Base-by-base conservation (phyloP, 2,329 filamentous ascomycete genomes). In the Ustulina deusta region DNA sequence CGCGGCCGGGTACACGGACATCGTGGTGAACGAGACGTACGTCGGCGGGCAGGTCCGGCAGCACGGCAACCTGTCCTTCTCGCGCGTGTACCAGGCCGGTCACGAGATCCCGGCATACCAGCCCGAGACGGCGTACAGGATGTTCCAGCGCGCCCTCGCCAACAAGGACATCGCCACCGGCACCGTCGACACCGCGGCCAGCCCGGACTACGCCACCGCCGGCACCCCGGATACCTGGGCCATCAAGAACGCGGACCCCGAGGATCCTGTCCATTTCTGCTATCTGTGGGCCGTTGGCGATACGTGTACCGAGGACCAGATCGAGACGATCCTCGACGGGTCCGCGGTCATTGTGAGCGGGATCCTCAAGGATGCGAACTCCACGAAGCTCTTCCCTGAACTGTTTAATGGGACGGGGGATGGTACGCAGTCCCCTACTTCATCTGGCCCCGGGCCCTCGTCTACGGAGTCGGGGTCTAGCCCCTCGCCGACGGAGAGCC, bases 11-110 rank as follows among this genome's bases (percentile, higher is more conserved):
- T 93, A 93, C 76, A 84, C 86, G 0, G 86, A 89, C 15, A 85
- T 93, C 65, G 79, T 86, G 11, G 85, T 89, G 17, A 89, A 91
- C 73, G 83, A 82, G 10, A 82, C 84, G 6, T 89, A 89, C 78
- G 84, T 87, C 74, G 89, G 85, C n/a, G 91, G 91, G 1, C 86
- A 87, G 69, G 90, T 91, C 0, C 84, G 91, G 0, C 90, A 93
- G 75, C 88, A 86, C 71, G 90, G 90, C 15, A 93, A 93, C 72
- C 83, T 89, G 69, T 87, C 84, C 11, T 90, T 89, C 77, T 84
- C 85, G 38, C 82, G 87, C 0, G 83, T 89, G 3, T 89, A 86
- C 73, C 81, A 89, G 72, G 82, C 86, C 10, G 87, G 87, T 0
- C 87, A 89, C 73, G 83, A 87, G 75, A 81, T 87, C 13, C 84